Base-by-base conservation (phyloP, 2,329 filamentous ascomycete genomes). In the Rhynchosporium agropyri region DNA sequence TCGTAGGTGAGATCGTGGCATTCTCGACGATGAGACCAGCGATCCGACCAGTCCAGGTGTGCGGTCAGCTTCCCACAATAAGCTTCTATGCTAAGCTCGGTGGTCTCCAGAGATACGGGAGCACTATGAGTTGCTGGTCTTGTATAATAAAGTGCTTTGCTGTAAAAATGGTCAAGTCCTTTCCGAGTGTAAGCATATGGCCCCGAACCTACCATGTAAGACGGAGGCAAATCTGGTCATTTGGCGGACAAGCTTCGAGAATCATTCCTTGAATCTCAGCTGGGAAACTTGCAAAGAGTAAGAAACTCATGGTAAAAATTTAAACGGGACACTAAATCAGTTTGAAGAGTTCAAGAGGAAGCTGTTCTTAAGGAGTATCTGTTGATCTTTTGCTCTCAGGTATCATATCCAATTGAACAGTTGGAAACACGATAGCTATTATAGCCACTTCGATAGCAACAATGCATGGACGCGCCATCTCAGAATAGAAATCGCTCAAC, bases 261-360 rank as follows among this genome's bases (percentile, higher is more conserved):
- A 72, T 65, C 26, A 72, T 9, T 9, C 58, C 38, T 13, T 72
- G 70, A 5, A 73, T 71, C 33, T 73, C 70, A 5, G 62, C 43
- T 26, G 70, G 71, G 33, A 72, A 70, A 3, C 65, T 64, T 2
- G 54, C 65, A 61, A 72, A 71, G 6, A 62, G 64, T 12, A 62
- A 40, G 43, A 72, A 72, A 38, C 58, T 61, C 45, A 63, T 61
- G 4, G 43, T 3, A 20, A 7, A 26, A 26, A 7, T 7, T 46
- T 7, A 10, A 46, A 20, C 20, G 20, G 20, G 20, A 46, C 3
- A 20, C 4, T 46, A 8, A 46, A 46, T 46, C 9, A 20, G 20
- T 20, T 46, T n/a, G 43, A 9, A 20, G 3, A 6, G n/a, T 20
- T 15, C 13, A 20, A 46, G 9, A 20, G 36, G 28, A 20, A 38